Base-by-base conservation (phyloP, 371 early-diverging fungal genomes). In the Mortierella sp. region DNA sequence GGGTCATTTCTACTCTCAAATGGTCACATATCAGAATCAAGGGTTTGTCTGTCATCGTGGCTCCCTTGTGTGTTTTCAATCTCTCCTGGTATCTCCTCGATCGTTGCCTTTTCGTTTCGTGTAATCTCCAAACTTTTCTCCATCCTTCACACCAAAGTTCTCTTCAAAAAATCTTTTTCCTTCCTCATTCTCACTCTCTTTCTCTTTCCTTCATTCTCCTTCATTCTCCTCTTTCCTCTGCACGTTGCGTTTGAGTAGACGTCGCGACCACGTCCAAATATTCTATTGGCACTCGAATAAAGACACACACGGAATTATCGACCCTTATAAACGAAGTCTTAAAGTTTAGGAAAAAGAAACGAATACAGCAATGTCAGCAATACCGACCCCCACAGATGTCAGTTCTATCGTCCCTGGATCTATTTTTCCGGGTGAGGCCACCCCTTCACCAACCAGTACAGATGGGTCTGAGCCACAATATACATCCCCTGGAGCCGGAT, bases 391-490 rank as follows among this genome's bases (percentile, higher is more conserved):
- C n/a, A n/a, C n/a, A n/a, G n/a, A n/a, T n/a, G n/a, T n/a, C n/a
- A n/a, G n/a, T n/a, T n/a, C n/a, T n/a, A n/a, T n/a, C n/a, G n/a
- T n/a, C n/a, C n/a, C n/a, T n/a, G n/a, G n/a, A n/a, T n/a, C n/a
- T n/a, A n/a, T n/a, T n/a, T n/a, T n/a, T n/a, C n/a, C n/a, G n/a
- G n/a, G n/a, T n/a, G n/a, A n/a, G n/a, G n/a, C n/a, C n/a, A n/a
- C n/a, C n/a, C n/a, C n/a, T n/a, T n/a, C n/a, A n/a, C n/a, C n/a
- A n/a, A n/a, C 41, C 19, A 16, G 43, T 15, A 21, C 36, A 4
- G 63, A 63, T 45, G 57, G 58, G 28, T 28, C 28, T 28, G 28
- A 28, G 28, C 63, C 36, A 24, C 58, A 33, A 33, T 53, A 24
- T 38, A 38, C 50, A 40, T 33, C 67, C 6, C 45, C 59, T 16